Evolutionary conservation across 73 alveolate species (phyloP).

Genomic region (Paramecium pentaurelia): DNA sequence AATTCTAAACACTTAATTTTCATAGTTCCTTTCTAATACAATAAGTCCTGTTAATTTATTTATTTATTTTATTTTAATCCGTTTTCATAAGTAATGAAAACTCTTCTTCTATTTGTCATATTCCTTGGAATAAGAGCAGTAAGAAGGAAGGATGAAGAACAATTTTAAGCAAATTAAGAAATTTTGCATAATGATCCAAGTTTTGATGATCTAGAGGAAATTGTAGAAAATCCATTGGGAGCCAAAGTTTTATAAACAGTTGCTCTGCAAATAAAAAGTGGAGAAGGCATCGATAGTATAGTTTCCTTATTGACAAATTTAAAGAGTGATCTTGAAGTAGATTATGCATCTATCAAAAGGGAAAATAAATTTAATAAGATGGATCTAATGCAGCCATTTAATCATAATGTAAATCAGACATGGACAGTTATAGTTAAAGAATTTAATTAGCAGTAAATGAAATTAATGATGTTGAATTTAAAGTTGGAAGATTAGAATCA

Average conservation of each 20-base stretch:
- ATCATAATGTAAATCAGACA: slow-evolving; percentile 8
- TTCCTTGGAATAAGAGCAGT: not conserved
- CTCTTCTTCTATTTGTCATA: not conserved
- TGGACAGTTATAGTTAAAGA: slow-evolving; percentile 10
- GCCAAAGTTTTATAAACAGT: slow-evolving; percentile 6
- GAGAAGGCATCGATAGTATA: slow-evolving; percentile 38
- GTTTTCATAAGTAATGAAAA: not conserved
- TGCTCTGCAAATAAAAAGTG: slow-evolving; percentile 8
- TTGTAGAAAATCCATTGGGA: slow-evolving; percentile 33
- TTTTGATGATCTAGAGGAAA: slow-evolving; percentile 27
- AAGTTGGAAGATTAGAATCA: slow-evolving; percentile 7
- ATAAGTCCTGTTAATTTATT: not conserved
- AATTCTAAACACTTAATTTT: not conserved
- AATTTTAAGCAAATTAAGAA: slow-evolving; percentile 1
- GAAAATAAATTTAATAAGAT: slow-evolving; percentile 45
- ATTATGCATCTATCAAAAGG: not conserved
- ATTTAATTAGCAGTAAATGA: slow-evolving; percentile 44
- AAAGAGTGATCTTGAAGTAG: slow-evolving; percentile 16
- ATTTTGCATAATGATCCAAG: slow-evolving; percentile 37
- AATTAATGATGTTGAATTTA: slow-evolving; percentile 34
- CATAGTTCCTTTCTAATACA: not conserved
- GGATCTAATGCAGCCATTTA: slow-evolving; percentile 44
- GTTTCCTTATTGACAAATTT: slow-evolving; percentile 23
- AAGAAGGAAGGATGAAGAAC: not conserved
- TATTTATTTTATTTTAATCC: not conserved